Base-by-base conservation (phyloP, 2,329 filamentous ascomycete genomes). In the Fusarium keratoplasticum region DNA sequence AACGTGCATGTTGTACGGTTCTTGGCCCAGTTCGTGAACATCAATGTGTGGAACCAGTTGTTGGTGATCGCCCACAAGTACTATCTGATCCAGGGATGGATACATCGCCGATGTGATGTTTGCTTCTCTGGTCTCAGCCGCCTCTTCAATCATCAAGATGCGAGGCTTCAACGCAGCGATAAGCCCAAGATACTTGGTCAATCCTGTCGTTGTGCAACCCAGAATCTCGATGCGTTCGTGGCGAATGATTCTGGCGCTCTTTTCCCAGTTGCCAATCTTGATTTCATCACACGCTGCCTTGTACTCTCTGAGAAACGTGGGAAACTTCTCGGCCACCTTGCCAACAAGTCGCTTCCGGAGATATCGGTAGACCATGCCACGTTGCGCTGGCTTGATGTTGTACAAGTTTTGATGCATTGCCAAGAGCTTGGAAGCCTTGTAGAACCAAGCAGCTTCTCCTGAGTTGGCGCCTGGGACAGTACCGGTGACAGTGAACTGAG, bases 141-240 rank as follows among this genome's bases (percentile, higher is more conserved):
- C 93, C 83, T 96, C 93, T 84, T 96, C 93, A 58, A 97, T 91
- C 40, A 97, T 83, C 16, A 96, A 86, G 5, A 94, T 86, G 27
- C 86, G 89, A 1, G 94, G 93, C 31, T 88, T 85, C 6, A 96
- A 79, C 2, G 89, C 89, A 1, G 91, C 86, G 25, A 97, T 85
- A 3, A 96, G 85, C 1, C 88, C 89, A 5, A 94, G 90, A 70
- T 96, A 96, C 76, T 97, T 97, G 81, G 91, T 92, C 10, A 97
- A 80, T 1, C 94, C 94, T 0, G 95, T 97, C 0, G 93, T 95
- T 0, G 95, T 97, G 60, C 89, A 89, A 36, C 89, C 88, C 5
- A 96, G 83, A 27, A 94, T 86, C 25, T 88, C 82, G 18, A 88
- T 81, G 0, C 75, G 57, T 18, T 82, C 78, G 2, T 72, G 66